A percentile compares a stretch with the other conserved stretches of the same genome.
These are phyloP conservation scores for Hanseniaspora clermontiae DNA, from an alignment of 805 yeast genomes.

Conservation along the genomic window DNA sequence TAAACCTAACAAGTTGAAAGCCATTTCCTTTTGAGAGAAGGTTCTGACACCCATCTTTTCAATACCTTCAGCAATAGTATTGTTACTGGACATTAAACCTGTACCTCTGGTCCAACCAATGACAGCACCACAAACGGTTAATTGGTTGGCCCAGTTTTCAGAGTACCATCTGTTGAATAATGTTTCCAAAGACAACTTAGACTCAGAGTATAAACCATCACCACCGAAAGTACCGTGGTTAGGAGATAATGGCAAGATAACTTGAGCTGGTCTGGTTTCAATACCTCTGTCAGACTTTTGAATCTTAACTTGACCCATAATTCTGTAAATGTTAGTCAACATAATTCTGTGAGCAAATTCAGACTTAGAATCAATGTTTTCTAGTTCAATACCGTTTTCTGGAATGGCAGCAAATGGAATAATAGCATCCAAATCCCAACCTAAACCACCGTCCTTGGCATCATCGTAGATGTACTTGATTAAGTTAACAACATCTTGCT, in stretches of 20 bases:
- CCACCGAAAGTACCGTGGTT: conserved; percentile 98
- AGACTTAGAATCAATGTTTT: conserved; percentile 82
- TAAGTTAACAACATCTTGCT: conserved; percentile 79
- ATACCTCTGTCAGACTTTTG: conserved; percentile 63
- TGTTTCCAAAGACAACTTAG: conserved; percentile 89
- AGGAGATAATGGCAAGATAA: conserved; percentile 90
- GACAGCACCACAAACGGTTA: conserved; percentile 94
- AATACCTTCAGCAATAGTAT: conserved; percentile 93
- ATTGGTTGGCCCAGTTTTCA: conserved; percentile 88
- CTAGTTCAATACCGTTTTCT: conserved; percentile 93
- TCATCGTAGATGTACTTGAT: conserved; percentile 75
- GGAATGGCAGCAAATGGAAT: conserved; percentile 99
- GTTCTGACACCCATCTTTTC: conserved; percentile 94
- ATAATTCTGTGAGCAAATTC: conserved; percentile 97
- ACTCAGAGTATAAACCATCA: conserved; percentile 96
- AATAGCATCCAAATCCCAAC: conserved; percentile 94
- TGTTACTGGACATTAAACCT: conserved; percentile 95
- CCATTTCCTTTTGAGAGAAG: conserved; percentile 98
- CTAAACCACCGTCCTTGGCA: conserved; percentile 76
- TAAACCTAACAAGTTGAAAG: conserved; percentile 91
- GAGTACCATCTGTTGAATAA: conserved; percentile 98
- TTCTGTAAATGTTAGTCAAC: conserved; percentile 88
- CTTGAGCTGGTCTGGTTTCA: conserved; percentile 97
- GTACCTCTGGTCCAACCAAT: conserved; percentile 99
- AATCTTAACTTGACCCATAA: conserved; percentile 79